Percentiles rank a stretch among this genome's conserved stretches.
phyloP scores from a whole-genome alignment of 352 stramenopile genomes.

The Phytophthora agathidicida region DNA sequence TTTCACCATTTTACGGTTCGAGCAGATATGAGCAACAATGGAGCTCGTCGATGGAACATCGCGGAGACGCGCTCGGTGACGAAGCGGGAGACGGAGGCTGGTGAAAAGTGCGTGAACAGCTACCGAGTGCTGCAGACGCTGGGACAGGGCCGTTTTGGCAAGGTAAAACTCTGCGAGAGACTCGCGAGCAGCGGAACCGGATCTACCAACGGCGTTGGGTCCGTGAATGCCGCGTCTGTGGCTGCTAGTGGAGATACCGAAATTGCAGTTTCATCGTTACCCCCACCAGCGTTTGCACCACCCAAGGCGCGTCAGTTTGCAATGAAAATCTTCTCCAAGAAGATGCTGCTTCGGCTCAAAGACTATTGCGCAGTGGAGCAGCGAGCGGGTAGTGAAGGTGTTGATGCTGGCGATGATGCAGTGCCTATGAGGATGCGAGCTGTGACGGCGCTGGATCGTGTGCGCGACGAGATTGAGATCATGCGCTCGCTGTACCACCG shows the following conservation, averaged over 20 bases:
- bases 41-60: slow-evolving; percentile 64
- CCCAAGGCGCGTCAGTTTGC: slow-evolving; percentile 61
- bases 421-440: slow-evolving; percentile 56
- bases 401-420: background rate
- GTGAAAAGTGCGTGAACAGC: slow-evolving; percentile 80
- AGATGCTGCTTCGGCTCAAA: slow-evolving; percentile 75
- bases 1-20: no score
- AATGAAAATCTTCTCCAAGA: slow-evolving; percentile 89
- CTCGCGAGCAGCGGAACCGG: slow-evolving; percentile 24
- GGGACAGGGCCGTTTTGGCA: slow-evolving; percentile 82
- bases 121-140: slow-evolving; percentile 74
- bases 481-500: slow-evolving; percentile 91
- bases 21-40: slow-evolving; percentile 27
- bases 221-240: background rate
- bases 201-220: background rate
- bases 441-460: slow-evolving; percentile 81
- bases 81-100: slow-evolving; percentile 53
- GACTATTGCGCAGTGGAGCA: slow-evolving; percentile 54
- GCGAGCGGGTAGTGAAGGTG: background rate
- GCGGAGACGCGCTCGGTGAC: slow-evolving; percentile 60
- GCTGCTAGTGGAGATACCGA: slow-evolving; percentile 1
- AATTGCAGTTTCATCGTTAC: background rate
- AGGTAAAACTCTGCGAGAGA: slow-evolving; percentile 86
- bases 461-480: slow-evolving; percentile 87
- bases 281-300: slow-evolving; percentile 24